phyloP scores from a whole-genome alignment of 148 eudicot species.

The Simmondsia chinensis region DNA sequence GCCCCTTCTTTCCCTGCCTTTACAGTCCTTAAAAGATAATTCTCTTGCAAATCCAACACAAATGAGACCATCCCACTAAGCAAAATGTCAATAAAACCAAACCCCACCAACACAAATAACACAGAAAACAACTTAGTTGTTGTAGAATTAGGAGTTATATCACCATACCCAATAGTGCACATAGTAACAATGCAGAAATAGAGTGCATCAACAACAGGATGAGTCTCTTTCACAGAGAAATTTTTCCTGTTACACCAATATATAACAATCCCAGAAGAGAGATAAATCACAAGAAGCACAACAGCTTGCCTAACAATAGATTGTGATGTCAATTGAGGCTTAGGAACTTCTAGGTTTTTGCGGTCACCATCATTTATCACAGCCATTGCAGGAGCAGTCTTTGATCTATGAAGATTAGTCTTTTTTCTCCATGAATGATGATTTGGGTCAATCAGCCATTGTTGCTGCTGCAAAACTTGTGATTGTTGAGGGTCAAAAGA shows the following conservation, averaged over 20 bases:
- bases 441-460: slow-evolving; percentile 54
- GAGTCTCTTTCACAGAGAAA: slow-evolving; percentile 53
- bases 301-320: slow-evolving; percentile 62
- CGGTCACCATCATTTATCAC: slow-evolving; percentile 44
- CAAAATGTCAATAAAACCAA: slow-evolving; percentile 89
- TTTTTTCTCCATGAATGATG: slow-evolving; percentile 22
- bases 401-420: slow-evolving; percentile 57
- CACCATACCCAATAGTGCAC: slow-evolving; percentile 99
- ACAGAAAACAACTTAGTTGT: slow-evolving; percentile 72
- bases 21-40: slow-evolving; percentile 54
- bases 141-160: slow-evolving; percentile 77
- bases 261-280: slow-evolving; percentile 60
- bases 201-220: slow-evolving; percentile 88
- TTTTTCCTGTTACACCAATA: slow-evolving; percentile 41
- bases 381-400: slow-evolving; percentile 94
- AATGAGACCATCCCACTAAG: slow-evolving; percentile 88
- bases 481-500: slow-evolving; percentile 14
- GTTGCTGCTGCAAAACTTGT: slow-evolving; percentile 19
- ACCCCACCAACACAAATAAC: slow-evolving; percentile 84
- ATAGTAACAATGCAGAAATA: slow-evolving; percentile 95
- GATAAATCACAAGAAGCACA: slow-evolving; percentile 52
- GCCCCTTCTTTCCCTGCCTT: slow-evolving; percentile 34
- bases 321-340: slow-evolving; percentile 30
- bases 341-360: background rate
- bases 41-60: slow-evolving; percentile 91